phyloP scores from a whole-genome alignment of 192 early-diverging fungal species.

The Mortierella hygrophila region DNA sequence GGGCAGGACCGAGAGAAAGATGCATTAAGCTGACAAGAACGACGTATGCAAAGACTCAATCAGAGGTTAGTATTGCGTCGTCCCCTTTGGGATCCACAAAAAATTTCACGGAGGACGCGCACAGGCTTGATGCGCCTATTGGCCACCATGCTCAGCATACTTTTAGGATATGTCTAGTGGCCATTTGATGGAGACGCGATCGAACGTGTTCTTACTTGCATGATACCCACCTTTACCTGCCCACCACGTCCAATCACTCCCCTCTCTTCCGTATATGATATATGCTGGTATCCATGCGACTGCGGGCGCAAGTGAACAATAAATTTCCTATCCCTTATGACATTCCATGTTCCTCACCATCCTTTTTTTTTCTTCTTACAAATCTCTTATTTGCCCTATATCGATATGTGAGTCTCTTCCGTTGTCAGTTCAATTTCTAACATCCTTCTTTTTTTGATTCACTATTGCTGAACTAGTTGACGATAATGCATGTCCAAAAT shows the following conservation, averaged over 20 bases:
- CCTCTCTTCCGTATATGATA: neutral
- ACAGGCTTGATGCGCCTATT: no score
- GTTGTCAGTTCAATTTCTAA: slow-evolving; percentile 6
- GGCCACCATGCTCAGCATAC: no score
- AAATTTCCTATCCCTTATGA: neutral
- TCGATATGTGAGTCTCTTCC: neutral
- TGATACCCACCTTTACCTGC: no score
- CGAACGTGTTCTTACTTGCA: no score
- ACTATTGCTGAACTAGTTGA: no score
- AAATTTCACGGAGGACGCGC: no score
- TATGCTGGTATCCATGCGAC: neutral
- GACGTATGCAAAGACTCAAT: neutral
- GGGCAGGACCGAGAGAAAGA: neutral
- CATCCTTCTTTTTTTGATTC: neutral
- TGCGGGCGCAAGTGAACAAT: neutral
- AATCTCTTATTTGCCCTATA: neutral
- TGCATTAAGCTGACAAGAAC: neutral
- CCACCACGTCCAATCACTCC: no score
- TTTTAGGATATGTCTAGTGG: no score
- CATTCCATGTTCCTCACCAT: slow-evolving; percentile 1
- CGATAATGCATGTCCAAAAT: neutral
- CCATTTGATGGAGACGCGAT: no score
- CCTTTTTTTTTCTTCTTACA: neutral
- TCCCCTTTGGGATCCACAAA: no score
- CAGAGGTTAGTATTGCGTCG: no score